Evolutionary conservation across 257 asterid genomes (phyloP).

Genomic region (Oldenlandia corymbosa): DNA sequence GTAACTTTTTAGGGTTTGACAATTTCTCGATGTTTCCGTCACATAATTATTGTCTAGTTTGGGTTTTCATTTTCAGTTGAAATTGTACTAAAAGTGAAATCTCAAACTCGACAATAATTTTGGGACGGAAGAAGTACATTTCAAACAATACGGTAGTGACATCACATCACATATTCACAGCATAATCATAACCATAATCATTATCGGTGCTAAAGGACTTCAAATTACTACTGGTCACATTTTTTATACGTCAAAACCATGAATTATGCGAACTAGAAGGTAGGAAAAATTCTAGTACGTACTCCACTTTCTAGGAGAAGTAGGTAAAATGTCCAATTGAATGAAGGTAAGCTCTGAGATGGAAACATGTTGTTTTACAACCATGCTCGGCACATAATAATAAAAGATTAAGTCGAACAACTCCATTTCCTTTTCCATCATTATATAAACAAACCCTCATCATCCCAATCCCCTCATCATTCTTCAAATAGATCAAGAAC

Average conservation of each 20-base stretch:
- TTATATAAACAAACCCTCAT: conserved; percentile 23
- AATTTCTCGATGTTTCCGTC: no score
- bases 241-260: not conserved
- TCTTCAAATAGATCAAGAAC: conserved; percentile 9
- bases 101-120: no score
- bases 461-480: conserved; percentile 15
- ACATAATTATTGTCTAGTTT: no score
- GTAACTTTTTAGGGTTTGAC: no score
- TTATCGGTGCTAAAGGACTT: no score
- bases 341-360: conserved; percentile 17
- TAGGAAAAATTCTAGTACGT: not conserved
- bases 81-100: no score
- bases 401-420: conserved; percentile 38
- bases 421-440: conserved; percentile 31
- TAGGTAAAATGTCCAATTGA: conserved; percentile 32
- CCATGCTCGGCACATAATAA: conserved; percentile 21
- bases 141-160: no score
- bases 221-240: not conserved
- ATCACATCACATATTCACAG: no score
- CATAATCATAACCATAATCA: no score
- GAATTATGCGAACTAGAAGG: not conserved
- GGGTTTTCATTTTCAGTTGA: no score
- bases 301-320: conserved; percentile 17
- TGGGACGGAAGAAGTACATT: no score
- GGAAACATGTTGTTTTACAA: conserved; percentile 24